Evolutionary conservation across 2,329 filamentous ascomycete species (phyloP).

Genomic region (Dryadomyces quercivorus): DNA sequence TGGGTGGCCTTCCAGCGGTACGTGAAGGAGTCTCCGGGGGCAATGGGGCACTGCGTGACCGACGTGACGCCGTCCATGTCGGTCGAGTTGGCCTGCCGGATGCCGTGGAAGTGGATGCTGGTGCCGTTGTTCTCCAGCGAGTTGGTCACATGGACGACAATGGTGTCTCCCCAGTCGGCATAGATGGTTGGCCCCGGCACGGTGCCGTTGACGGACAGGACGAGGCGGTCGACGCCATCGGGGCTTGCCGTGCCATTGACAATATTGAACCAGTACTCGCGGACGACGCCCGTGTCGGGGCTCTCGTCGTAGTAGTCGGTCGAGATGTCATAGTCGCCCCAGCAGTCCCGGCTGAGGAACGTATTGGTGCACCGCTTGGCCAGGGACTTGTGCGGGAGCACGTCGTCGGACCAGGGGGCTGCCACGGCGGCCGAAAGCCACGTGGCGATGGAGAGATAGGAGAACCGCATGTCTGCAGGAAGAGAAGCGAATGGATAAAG

Average conservation of each 20-base stretch:
- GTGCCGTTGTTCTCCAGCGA: constrained; percentile 56
- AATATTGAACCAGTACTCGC: constrained; percentile 41
- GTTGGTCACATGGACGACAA: constrained; percentile 19
- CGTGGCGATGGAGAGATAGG: background rate
- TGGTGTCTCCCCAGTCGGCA: constrained; percentile 50
- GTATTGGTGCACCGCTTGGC: background rate
- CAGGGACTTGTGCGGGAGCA: background rate
- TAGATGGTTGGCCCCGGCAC: constrained; percentile 56
- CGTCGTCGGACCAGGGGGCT: background rate
- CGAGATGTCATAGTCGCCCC: constrained; percentile 11
- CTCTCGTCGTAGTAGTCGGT: constrained; percentile 12
- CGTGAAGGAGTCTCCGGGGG: constrained; percentile 43
- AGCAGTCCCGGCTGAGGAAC: constrained; percentile 6
- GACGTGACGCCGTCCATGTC: constrained; percentile 42
- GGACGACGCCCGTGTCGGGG: constrained; percentile 35
- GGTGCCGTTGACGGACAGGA: constrained; percentile 51
- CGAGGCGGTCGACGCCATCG: constrained; percentile 40
- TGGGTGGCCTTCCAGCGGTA: constrained; percentile 40
- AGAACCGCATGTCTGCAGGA: background rate
- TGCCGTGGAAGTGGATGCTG: constrained; percentile 41
- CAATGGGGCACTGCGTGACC: constrained; percentile 52
- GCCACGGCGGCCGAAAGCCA: background rate
- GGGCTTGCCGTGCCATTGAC: constrained; percentile 38
- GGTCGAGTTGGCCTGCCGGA: constrained; percentile 34
- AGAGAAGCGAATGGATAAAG: no score